Evolutionary conservation across 2,329 filamentous ascomycete species (phyloP).

Genomic region (Xylariaceae sp.): DNA sequence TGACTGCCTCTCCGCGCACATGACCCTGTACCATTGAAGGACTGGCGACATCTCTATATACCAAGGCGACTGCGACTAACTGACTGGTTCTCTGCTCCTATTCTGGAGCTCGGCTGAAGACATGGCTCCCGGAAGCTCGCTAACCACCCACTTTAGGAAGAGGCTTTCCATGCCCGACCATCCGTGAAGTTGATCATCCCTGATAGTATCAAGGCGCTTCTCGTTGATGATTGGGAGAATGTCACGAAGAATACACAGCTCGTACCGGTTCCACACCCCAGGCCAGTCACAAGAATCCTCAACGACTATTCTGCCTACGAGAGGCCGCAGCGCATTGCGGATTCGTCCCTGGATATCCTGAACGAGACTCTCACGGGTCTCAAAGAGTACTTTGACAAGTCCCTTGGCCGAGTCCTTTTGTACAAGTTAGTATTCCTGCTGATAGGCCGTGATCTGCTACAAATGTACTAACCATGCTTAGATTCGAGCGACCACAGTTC

Average conservation of each 20-base stretch:
- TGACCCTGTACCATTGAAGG: too few species aligned
- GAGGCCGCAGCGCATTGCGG: slow-evolving; percentile 57
- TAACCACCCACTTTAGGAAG: slow-evolving; percentile 59
- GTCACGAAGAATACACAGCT: slow-evolving; percentile 92
- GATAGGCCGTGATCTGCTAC: neutral
- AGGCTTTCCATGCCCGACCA: slow-evolving; percentile 75
- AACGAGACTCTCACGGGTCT: slow-evolving; percentile 84
- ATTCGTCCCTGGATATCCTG: slow-evolving; percentile 73
- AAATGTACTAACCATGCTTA: slow-evolving; percentile 34
- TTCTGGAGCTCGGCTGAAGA: neutral
- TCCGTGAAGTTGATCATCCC: slow-evolving; percentile 82
- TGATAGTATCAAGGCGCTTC: slow-evolving; percentile 81
- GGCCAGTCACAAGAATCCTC: slow-evolving; percentile 71
- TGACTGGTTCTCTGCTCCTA: neutral
- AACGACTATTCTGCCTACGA: slow-evolving; percentile 73
- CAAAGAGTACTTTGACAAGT: slow-evolving; percentile 90
- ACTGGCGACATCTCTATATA: too few species aligned
- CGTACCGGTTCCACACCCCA: slow-evolving; percentile 72
- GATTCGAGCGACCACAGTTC: slow-evolving; percentile 88
- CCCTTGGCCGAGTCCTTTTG: slow-evolving; percentile 78
- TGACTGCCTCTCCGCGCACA: neutral
- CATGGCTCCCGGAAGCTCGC: neutral
- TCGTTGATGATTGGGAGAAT: slow-evolving; percentile 99
- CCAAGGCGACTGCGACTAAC: too few species aligned
- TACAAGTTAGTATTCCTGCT: slow-evolving; percentile 54